A percentile compares a stretch with the other conserved stretches of the same genome.
phyloP scores from a whole-genome alignment of 108 stramenopile genomes.

The Cylindrotheca fusiformis region DNA sequence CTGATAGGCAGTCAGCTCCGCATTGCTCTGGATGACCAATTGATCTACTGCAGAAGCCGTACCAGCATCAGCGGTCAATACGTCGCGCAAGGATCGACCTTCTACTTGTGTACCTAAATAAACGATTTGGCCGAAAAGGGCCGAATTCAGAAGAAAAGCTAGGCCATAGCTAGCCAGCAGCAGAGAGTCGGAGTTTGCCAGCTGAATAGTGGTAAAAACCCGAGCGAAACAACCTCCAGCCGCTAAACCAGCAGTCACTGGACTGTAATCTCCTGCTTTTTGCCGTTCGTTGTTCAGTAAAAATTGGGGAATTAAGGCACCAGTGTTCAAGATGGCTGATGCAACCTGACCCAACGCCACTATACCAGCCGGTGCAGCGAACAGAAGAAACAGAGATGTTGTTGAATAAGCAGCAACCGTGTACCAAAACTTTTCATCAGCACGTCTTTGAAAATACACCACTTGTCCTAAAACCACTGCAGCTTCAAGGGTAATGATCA shows the following conservation, averaged over 20 bases:
- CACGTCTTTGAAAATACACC: conserved; percentile 26
- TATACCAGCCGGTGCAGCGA: conserved; percentile 17
- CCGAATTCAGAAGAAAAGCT: conserved; percentile 35
- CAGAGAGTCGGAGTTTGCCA: conserved; percentile 41
- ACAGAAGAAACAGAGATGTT: conserved; percentile 11
- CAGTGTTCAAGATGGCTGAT: conserved; percentile 34
- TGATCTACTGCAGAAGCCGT: too few relatives aligned
- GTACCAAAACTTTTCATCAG: background rate
- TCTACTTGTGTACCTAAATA: conserved; percentile 41
- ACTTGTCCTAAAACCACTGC: conserved; percentile 32
- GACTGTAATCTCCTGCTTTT: conserved; percentile 39
- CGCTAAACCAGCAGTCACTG: conserved; percentile 44
- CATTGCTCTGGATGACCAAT: too few relatives aligned
- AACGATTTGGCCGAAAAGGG: conserved; percentile 40
- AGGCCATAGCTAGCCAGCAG: conserved; percentile 35
- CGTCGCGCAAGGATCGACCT: conserved; percentile 17
- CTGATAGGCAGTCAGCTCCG: too few relatives aligned
- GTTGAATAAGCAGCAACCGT: conserved; percentile 6
- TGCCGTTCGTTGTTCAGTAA: conserved; percentile 19
- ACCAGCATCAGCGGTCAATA: conserved; percentile 16
- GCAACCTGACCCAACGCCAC: conserved; percentile 36
- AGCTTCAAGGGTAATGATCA: conserved; percentile 45
- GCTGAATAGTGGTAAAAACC: conserved; percentile 39
- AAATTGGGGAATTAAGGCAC: conserved; percentile 48
- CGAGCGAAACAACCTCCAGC: conserved; percentile 40